phyloP scores from a whole-genome alignment of 1,284 basidiomycete genomes.

The Trichosporon asahii region DNA sequence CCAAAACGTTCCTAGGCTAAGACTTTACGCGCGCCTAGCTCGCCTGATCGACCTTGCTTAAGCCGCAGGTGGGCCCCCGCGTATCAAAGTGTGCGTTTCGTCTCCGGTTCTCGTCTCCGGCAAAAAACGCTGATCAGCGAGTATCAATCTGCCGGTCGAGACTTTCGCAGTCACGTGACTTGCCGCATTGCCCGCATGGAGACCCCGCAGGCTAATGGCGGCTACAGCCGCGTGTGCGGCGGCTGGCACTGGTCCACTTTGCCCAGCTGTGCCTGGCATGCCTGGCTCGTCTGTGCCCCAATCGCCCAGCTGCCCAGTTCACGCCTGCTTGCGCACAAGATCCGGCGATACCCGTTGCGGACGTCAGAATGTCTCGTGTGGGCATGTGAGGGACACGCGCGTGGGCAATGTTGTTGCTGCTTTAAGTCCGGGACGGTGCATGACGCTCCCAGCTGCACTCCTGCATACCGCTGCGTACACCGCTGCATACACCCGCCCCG shows the following conservation, averaged over 20 bases:
- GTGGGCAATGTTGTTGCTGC: neutral
- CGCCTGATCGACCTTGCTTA: neutral
- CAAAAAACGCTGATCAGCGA: neutral
- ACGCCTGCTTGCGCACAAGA: no score
- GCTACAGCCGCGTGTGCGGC: no score
- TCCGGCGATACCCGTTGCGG: neutral
- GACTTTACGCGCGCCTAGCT: neutral
- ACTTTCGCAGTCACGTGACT: neutral
- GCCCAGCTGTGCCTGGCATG: no score
- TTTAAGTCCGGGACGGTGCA: conserved; percentile 9
- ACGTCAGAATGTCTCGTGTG: neutral
- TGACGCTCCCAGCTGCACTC: neutral
- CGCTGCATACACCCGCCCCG: conserved; percentile 6
- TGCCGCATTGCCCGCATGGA: neutral
- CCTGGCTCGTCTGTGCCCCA: no score
- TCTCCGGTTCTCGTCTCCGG: neutral
- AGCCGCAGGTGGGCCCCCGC: neutral
- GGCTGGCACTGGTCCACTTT: no score
- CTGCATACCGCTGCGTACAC: neutral
- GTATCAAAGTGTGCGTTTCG: neutral
- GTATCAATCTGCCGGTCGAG: neutral
- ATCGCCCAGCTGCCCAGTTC: no score
- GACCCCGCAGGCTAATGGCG: neutral
- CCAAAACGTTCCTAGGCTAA: neutral
- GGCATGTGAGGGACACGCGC: neutral